Evolutionary conservation across 352 stramenopile genomes (phyloP), one percentile per base, ranked within the genome.

Genomic region (Phytophthora colocasiae): DNA sequence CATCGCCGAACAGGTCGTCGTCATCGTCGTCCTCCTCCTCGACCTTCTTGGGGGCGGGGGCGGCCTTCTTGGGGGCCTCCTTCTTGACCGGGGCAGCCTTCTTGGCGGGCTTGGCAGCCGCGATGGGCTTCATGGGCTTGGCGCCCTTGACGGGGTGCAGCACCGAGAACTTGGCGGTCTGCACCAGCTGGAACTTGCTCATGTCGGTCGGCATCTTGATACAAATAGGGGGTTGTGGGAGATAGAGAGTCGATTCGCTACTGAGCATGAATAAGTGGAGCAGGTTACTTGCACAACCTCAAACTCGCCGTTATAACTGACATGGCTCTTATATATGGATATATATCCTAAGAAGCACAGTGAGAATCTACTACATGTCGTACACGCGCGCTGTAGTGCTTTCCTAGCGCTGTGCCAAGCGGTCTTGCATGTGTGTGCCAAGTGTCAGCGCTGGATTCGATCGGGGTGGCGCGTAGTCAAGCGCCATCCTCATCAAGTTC

Each of bases 161-260:
- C 58, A 89, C 80, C 50, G 80, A 86, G 69, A 76, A 89, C 80
- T 89, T 89, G 75, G 80, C 70, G 58, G 80, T 89, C 69, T 85
- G 69, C 59, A 89, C 77, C 47, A 89, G 67, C 69, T 78, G 79
- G 63, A 87, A 84, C 72, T 84, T 84, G 57, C 34, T 73, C 69
- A 83, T 77, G 57, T 85, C 75, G 55, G 73, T 68, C 53, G 69
- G 75, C 67, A 82, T 86, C 27, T 38, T 75, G 29, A 32, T 36
- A 26, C 17, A 19, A 15, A 12, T 36, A 4, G 38, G 4, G 38
- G 36, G 17, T 48, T 22, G 19, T 31, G 22, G 14, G 38, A 58
- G 46, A 55, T 54, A 53, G 26, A 47, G 49, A 62, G 57, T 48
- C 24, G 27, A 73, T 73, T 73, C 43, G 27, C 17, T 63, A 69